A percentile compares a stretch with the other conserved stretches of the same genome.
These are phyloP conservation scores for Lyophyllum shimeji DNA, from an alignment of 768 basidiomycete genomes.

Conservation along the genomic window DNA sequence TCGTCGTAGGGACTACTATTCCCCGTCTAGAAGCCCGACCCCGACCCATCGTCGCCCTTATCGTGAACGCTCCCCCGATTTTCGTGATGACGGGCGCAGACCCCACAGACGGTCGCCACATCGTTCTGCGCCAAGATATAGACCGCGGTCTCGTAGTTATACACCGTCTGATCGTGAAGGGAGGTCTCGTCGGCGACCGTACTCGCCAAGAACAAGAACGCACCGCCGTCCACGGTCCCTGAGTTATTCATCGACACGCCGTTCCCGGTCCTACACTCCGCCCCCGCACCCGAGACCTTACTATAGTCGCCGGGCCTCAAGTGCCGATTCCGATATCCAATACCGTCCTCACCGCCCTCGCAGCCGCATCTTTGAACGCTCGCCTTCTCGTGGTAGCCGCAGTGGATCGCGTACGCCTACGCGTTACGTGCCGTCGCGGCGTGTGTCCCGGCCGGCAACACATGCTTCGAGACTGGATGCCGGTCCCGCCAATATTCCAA, in stretches of 20 bases:
- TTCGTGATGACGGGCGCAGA: not conserved
- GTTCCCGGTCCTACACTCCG: slow-evolving; percentile 3
- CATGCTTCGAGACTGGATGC: not conserved
- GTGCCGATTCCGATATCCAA: not conserved
- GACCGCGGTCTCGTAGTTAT: slow-evolving; percentile 2
- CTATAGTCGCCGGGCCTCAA: slow-evolving; percentile 1
- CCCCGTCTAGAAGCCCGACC: slow-evolving; percentile 12
- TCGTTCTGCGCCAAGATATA: not conserved
- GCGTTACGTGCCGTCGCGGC: not conserved
- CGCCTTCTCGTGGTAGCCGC: not conserved
- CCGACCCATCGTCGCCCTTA: slow-evolving; percentile 1
- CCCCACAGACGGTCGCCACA: slow-evolving; percentile 1
- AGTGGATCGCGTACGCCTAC: not conserved
- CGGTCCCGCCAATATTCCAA: slow-evolving; percentile 4
- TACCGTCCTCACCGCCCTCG: not conserved
- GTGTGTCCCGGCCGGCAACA: not conserved
- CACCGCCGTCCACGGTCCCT: not conserved
- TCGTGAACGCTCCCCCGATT: not conserved
- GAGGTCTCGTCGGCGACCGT: not conserved
- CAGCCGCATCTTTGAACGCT: not conserved
- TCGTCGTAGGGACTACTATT: not conserved
- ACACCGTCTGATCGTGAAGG: slow-evolving; percentile 7
- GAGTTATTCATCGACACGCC: not conserved
- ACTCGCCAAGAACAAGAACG: not conserved
- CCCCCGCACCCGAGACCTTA: not conserved